Base-by-base conservation (phyloP, 192 early-diverging fungal genomes). In the Pilobolus umbonatus region DNA sequence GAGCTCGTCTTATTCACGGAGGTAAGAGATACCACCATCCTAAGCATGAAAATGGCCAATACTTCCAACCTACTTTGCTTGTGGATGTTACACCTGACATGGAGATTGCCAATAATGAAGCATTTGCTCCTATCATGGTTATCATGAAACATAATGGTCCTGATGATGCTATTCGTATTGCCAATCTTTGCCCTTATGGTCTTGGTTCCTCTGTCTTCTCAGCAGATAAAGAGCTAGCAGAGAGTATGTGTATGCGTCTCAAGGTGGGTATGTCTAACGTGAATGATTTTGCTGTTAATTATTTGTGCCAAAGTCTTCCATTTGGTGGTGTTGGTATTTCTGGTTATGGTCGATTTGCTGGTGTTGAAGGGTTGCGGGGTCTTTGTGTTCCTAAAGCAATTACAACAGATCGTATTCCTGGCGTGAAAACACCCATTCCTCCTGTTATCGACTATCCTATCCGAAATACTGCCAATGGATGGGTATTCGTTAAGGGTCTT, bases 201-300 rank as follows among this genome's bases (percentile, higher is more conserved):
- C 83, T 94, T 22, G 88, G 89, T 21, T 85, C 85, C 10, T 83
- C 77, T 55, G 85, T 94, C 12, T 94, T 93, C 67, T 87, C 87
- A 2, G 74, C 74, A 21, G 82, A 93, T 59, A 77, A 82, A 24
- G 61, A 53, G 8, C 72, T 79, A 38, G 91, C 78, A 8, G 68
- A 78, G 26, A 66, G 76, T 9, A 76, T 93, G 22, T 80, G 81
- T n/a, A 66, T 77, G 21, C 67, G 63, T 14, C 66, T 93, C 43
- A 81, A 81, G 57, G 77, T 79, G 0, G 92, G 92, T 14, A 90
- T 90, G 88, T 68, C 80, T 46, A 94, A 94, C 45, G 72, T 93
- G 57, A 94, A 94, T 66, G 92, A 92, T 62, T 94, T 90, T 61
- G 92, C 79, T 15, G 84, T 86, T 58, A 90, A 85, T 50, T 94